Base-by-base conservation (phyloP, 306 rosid genomes). In the Albizia julibrissin region DNA sequence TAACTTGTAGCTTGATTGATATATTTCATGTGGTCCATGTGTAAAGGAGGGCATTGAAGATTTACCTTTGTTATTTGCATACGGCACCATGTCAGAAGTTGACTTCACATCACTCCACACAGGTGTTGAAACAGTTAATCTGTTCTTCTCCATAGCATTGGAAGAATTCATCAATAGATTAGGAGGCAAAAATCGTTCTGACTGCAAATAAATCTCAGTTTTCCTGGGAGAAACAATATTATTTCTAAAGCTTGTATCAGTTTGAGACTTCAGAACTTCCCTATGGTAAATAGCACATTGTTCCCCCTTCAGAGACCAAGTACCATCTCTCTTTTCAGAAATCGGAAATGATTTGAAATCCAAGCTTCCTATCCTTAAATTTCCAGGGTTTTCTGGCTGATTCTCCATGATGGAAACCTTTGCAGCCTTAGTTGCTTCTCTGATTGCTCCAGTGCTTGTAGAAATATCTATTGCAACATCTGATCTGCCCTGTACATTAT, bases 341-440 rank as follows among this genome's bases (percentile, higher is more conserved):
- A 89, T 49, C 29, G 97, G 92, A 85, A 87, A 91, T 10, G 90
- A 72, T 77, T 91, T 89, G 33, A 78, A 81, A 83, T 69, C 90
- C 79, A 69, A 73, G 50, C 69, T 69, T 43, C 73, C 82, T 58
- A 79, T 87, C 82, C 79, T 81, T 21, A 75, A 52, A 75, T 76
- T 81, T 71, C 82, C 85, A 0, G 84, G 62, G 68, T 85, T 81
- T 65, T 47, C 76, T 1, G 56, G 58, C 50, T 50, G 26, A 87
- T 75, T 75, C 82, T 79, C 91, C 39, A 21, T 59, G 78, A 77
- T 59, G 62, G 79, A 27, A 26, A 79, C 82, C 70, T 62, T 40
- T 33, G 82, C 40, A 1, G 80, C 82, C 88, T 80, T 90, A 31
- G 79, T 72, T 78, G 56, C 89, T 79, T 87, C 91, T 81, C 87